phyloP scores from a whole-genome alignment of 1,284 basidiomycete species.

The Sporisorium exsertum region DNA sequence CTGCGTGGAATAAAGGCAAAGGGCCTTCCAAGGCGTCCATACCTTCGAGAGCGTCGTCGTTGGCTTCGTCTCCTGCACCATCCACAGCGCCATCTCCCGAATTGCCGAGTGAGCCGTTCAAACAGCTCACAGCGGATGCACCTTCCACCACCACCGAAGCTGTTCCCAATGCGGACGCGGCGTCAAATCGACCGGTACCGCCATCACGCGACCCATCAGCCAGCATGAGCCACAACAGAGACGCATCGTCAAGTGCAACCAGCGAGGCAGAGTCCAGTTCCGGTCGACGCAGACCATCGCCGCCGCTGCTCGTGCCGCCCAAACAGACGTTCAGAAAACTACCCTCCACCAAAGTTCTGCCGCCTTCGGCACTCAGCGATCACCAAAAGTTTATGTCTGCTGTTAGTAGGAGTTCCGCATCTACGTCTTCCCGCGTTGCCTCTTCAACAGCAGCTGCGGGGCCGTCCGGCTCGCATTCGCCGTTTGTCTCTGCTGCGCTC shows the following conservation, averaged over 20 bases:
- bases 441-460: slow-evolving; percentile 1
- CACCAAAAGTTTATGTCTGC: slow-evolving; percentile 49
- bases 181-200: slow-evolving; percentile 7
- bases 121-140: neutral
- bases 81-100: slow-evolving; percentile 9
- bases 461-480: slow-evolving; percentile 1
- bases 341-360: slow-evolving; percentile 27
- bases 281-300: slow-evolving; percentile 30
- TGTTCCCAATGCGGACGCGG: neutral
- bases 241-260: slow-evolving; percentile 10
- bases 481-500: slow-evolving; percentile 5
- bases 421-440: neutral
- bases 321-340: slow-evolving; percentile 38
- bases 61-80: slow-evolving; percentile 19
- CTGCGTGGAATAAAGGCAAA: slow-evolving; percentile 51
- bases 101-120: neutral
- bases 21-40: slow-evolving; percentile 46
- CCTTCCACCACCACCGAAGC: neutral
- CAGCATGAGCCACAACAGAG: slow-evolving; percentile 13
- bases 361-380: slow-evolving; percentile 43
- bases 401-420: neutral
- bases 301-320: slow-evolving; percentile 38
- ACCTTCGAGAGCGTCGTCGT: slow-evolving; percentile 41
- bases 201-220: slow-evolving; percentile 18
- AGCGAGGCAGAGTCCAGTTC: slow-evolving; percentile 17